Evolutionary conservation across 169 alveolate genomes (phyloP).

Genomic region (Toxoplasma gondii): DNA sequence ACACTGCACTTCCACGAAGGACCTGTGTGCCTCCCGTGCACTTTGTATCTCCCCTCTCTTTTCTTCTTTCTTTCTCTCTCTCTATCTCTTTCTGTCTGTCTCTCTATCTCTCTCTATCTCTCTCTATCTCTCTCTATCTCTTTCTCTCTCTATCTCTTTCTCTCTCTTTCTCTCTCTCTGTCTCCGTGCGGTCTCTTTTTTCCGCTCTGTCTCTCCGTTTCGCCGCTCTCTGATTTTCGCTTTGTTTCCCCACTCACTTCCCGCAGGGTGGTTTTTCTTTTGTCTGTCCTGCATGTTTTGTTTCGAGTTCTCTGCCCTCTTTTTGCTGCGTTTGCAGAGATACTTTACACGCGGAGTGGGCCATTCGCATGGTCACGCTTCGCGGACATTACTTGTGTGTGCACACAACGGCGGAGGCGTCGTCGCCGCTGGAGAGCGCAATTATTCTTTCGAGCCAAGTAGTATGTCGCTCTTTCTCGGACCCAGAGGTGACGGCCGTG

Average conservation of each 20-base stretch:
- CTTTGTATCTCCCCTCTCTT: neutral
- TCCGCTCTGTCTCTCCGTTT: neutral
- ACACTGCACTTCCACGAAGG: neutral
- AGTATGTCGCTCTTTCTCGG: neutral
- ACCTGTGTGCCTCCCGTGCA: neutral
- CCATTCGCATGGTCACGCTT: conserved; percentile 47
- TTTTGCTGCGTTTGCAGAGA: conserved; percentile 1
- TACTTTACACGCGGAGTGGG: conserved; percentile 50
- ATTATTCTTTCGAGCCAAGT: neutral
- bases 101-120: neutral
- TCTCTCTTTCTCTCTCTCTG: neutral
- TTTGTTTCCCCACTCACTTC: neutral
- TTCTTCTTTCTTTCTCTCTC: neutral
- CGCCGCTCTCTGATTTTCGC: neutral
- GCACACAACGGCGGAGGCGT: neutral
- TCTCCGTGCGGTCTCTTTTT: neutral
- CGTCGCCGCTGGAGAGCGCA: conserved; percentile 33
- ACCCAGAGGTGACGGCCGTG: neutral
- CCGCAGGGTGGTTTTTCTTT: neutral
- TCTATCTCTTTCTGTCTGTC: neutral
- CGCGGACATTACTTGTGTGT: conserved; percentile 54
- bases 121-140: neutral
- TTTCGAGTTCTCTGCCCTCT: neutral
- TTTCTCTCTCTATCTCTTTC: neutral
- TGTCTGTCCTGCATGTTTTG: neutral